Base-by-base conservation (phyloP, 495 filamentous ascomycete species). In the Amniculicola lignicola region DNA sequence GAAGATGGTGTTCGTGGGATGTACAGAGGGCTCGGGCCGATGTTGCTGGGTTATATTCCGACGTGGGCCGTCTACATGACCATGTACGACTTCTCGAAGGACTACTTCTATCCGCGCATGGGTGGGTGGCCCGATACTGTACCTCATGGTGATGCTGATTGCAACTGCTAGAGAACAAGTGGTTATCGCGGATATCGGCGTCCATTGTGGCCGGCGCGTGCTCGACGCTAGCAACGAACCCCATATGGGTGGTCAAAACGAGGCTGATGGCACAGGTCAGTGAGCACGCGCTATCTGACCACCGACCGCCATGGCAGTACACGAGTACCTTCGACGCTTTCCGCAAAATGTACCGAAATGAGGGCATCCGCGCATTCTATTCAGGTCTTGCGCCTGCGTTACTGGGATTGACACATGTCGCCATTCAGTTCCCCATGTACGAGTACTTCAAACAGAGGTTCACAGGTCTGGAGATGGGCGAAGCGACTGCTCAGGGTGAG, bases 201-300 rank as follows among this genome's bases (percentile, higher is more conserved):
- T 93, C 94, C 19, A 79, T 99, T 56, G 82, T 88, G 31, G 93
- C 90, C 27, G 93, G 93, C 15, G 89, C 85, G 49, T 95, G 87
- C 68, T 95, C 89, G 49, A 97, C 94, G 2, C 80, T 97, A 57
- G 87, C 80, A 50, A 99, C 93, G n/a, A 99, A 99, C 70, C 93
- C 93, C 0, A 99, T 99, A 53, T 99, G 93, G 93, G 94, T 99
- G 23, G 95, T 99, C 72, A 99, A 99, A 69, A 99, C 93, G 27
- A 80, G 93, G 55, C 79, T 99, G 33, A 96, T 96, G 92, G 93
- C 94, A 2, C 92, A 97, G 64, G 78, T 82, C 4, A 68, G 70
- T 48, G 67, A 70, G 10, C 62, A 66, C 24, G 72, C 75, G 33
- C 70, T 61, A 19, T 78, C 82, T 58, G 78, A 82, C 67, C 66